These are phyloP conservation scores for Fraxinus greggii DNA, from an alignment of 305 asterid genomes.

Conservation along the genomic window DNA sequence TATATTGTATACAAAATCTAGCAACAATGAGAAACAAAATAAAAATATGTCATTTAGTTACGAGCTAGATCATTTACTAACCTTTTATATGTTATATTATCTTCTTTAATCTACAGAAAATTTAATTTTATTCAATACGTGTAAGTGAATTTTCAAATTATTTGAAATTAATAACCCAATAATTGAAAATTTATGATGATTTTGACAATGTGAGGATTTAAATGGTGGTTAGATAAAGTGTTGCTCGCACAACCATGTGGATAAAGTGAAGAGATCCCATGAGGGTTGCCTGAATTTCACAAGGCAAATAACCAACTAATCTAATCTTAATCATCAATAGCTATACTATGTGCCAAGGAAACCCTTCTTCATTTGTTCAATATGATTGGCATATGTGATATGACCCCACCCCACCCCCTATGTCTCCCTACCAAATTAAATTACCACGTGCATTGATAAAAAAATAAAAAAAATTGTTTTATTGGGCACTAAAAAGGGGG, in stretches of 20 bases:
- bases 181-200: constrained; percentile 25
- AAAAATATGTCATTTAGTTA: not conserved
- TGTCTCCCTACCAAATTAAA: constrained; percentile 35
- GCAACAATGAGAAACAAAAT: not conserved
- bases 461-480: not conserved
- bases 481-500: constrained; percentile 22
- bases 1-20: not conserved
- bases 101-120: not conserved
- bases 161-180: constrained; percentile 23
- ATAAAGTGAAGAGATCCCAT: constrained; percentile 42
- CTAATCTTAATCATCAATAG: constrained; percentile 40
- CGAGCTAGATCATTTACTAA: not conserved
- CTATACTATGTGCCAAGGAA: constrained; percentile 49
- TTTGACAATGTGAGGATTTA: constrained; percentile 11
- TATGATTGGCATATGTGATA: constrained; percentile 28
- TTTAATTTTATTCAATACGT: not conserved
- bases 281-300: constrained; percentile 49
- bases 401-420: constrained; percentile 26
- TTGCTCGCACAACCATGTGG: constrained; percentile 46
- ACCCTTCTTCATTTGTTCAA: constrained; percentile 33
- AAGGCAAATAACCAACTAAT: constrained; percentile 45
- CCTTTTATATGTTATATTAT: not conserved
- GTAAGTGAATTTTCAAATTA: constrained; percentile 21
- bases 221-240: not conserved
- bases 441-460: constrained; percentile 33